phyloP scores from a whole-genome alignment of 2,329 filamentous ascomycete species.

The Phyllosticta citriasiana region DNA sequence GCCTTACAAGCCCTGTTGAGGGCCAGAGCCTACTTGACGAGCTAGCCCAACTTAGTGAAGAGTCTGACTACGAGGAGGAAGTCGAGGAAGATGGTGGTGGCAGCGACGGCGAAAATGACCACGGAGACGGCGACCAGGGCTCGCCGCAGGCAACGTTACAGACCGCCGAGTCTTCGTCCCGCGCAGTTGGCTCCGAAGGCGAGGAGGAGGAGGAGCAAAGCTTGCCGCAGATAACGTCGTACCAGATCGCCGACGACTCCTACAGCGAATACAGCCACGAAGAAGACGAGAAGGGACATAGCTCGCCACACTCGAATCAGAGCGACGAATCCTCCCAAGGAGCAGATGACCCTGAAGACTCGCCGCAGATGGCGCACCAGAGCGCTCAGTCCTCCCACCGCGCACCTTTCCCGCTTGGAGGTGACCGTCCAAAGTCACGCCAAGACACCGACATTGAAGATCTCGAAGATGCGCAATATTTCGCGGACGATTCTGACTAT shows the following conservation, averaged over 20 bases:
- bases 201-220: too few relatives aligned
- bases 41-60: not conserved
- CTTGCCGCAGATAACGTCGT: not conserved
- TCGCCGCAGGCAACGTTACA: not conserved
- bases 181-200: too few relatives aligned
- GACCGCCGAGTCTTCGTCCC: not conserved
- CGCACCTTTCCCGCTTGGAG: not conserved
- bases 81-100: constrained; percentile 15
- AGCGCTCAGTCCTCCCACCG: not conserved
- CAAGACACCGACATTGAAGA: not conserved
- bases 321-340: too few relatives aligned
- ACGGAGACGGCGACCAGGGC: constrained; percentile 18
- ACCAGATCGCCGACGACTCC: not conserved
- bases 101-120: constrained; percentile 18
- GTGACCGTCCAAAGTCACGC: not conserved
- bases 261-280: too few relatives aligned
- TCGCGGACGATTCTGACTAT: not conserved
- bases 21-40: not conserved
- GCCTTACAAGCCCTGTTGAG: not conserved
- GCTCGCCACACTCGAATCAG: too few relatives aligned
- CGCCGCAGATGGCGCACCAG: not conserved
- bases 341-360: not conserved
- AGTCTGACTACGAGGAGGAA: constrained; percentile 7
- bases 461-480: not conserved
- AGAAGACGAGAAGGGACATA: too few relatives aligned